A percentile compares a stretch with the other conserved stretches of the same genome.
Conservation (phyloP, 1,139 yeast genomes). For the Arxiozyma telluris region DNA sequence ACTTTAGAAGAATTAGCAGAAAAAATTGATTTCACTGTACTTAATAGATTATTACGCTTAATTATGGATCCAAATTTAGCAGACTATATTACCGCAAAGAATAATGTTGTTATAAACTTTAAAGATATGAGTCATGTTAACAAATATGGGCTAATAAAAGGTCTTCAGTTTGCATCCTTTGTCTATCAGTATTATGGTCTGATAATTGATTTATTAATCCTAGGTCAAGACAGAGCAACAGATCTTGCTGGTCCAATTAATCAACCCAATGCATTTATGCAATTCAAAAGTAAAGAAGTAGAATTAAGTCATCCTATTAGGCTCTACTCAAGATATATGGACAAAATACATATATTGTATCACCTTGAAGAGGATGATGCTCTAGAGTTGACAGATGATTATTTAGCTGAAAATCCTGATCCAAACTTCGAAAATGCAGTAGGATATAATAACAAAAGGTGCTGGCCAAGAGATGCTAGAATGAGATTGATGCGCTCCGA, state of each 20-base stretch:
- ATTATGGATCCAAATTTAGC: slow-evolving; percentile 88
- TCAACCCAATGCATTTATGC: slow-evolving; percentile 69
- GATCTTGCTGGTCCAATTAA: slow-evolving; percentile 77
- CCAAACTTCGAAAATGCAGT: slow-evolving; percentile 82
- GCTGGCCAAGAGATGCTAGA: slow-evolving; percentile 92
- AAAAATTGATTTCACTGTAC: slow-evolving; percentile 76
- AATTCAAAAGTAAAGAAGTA: slow-evolving; percentile 48
- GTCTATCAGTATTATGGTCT: slow-evolving; percentile 86
- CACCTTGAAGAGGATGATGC: slow-evolving; percentile 68
- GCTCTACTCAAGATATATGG: slow-evolving; percentile 74
- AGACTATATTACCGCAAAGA: slow-evolving; percentile 88
- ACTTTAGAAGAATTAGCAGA: slow-evolving; percentile 64
- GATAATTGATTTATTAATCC: slow-evolving; percentile 65
- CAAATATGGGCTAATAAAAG: slow-evolving; percentile 79
- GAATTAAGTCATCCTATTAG: slow-evolving; percentile 70
- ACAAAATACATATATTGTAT: slow-evolving; percentile 71
- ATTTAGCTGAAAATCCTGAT: slow-evolving; percentile 77
- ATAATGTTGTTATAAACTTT: slow-evolving; percentile 70
- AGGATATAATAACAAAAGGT: slow-evolving; percentile 78
- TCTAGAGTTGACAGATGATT: slow-evolving; percentile 66
- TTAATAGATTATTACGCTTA: slow-evolving; percentile 71
- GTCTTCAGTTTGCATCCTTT: slow-evolving; percentile 84
- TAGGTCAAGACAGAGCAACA: slow-evolving; percentile 80
- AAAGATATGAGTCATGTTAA: slow-evolving; percentile 95
- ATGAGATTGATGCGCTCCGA: slow-evolving; percentile 90